A percentile compares a stretch with the other conserved stretches of the same genome.
phyloP scores from a whole-genome alignment of 768 basidiomycete genomes.

The Podaxis sp. region DNA sequence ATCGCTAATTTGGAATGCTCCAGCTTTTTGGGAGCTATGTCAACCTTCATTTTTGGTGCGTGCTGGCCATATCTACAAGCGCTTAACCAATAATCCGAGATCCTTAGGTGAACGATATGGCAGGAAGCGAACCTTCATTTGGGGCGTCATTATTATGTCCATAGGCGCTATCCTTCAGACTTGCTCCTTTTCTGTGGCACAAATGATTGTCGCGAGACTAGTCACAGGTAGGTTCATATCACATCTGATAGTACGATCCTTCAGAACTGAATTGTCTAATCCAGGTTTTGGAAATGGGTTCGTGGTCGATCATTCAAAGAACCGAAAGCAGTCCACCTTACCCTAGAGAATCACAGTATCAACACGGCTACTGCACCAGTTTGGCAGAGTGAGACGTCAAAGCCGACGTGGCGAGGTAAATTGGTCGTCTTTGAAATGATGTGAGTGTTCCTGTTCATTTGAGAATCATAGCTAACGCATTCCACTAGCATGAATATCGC shows the following conservation, averaged over 20 bases:
- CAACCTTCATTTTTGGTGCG: slow-evolving; percentile 38
- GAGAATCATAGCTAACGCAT: background rate
- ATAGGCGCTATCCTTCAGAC: slow-evolving; percentile 51
- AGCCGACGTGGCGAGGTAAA: slow-evolving; percentile 46
- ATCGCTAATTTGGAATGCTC: background rate
- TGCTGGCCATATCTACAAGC: background rate
- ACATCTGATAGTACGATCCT: background rate
- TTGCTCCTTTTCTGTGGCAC: slow-evolving; percentile 39
- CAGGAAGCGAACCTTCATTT: slow-evolving; percentile 45
- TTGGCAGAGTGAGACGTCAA: slow-evolving; percentile 53
- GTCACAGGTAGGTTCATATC: slow-evolving; percentile 35
- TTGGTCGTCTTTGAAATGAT: slow-evolving; percentile 50
- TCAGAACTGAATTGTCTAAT: background rate
- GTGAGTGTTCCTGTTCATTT: slow-evolving; percentile 23
- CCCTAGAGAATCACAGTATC: slow-evolving; percentile 25
- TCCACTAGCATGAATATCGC: slow-evolving; percentile 45
- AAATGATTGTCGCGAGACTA: slow-evolving; percentile 48
- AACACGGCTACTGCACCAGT: slow-evolving; percentile 51
- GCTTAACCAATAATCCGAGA: background rate
- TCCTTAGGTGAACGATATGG: slow-evolving; percentile 37
- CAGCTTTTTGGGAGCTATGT: slow-evolving; percentile 46
- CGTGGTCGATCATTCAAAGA: background rate
- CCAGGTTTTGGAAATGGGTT: slow-evolving; percentile 47
- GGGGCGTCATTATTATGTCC: slow-evolving; percentile 52
- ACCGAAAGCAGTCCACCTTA: background rate